Evolutionary conservation across 2,329 filamentous ascomycete species (phyloP), one percentile per base, ranked within the genome.

Genomic region (Dendryphion nanum): DNA sequence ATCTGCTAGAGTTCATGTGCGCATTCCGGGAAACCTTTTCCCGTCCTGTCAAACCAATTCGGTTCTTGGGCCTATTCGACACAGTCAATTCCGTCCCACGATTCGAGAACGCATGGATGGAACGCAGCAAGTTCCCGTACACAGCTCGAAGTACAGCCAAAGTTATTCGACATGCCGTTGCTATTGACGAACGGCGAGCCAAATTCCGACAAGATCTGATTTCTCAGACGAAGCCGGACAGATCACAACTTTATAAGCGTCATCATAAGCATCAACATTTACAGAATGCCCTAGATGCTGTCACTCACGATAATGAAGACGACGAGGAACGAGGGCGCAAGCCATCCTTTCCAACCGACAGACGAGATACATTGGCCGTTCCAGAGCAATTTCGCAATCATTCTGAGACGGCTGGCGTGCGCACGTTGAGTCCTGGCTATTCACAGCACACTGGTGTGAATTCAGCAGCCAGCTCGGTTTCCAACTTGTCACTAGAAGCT

Each of bases 11-110:
- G 6, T 90, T 86, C 54, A 85, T 91, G 80, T 85, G 83, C 49
- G 82, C 79, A 0, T 93, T 93, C 57, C 78, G 86, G 15, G 85
- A 90, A 62, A 91, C 86, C 0, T 93, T 93, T 57, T 85, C 82
- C 29, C 73, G 87, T 1, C 86, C 86, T 0, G 83, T 89, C 2
- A 76, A 81, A 8, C 76, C 84, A 1, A 88, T 91, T 44, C 76
- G 77, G 2, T 90, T 91, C 50, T 71, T 93, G 2, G 87, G 87
- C 0, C 73, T 93, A 0, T 93, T 91, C 46, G 86, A 91, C 51
- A 89, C 85, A 0, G 86, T 91, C 45, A 90, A 90, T 53, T 86
- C 82, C 12, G 85, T 90, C 0, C 85, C 86, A 1, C 75, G 78
- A 3, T 93, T 93, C 42, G 87, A 93, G 63, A 78, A 72, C 31